These are phyloP conservation scores for Trichosporon ovoides DNA, from an alignment of 1,284 basidiomycete species.

Conservation along the genomic window DNA sequence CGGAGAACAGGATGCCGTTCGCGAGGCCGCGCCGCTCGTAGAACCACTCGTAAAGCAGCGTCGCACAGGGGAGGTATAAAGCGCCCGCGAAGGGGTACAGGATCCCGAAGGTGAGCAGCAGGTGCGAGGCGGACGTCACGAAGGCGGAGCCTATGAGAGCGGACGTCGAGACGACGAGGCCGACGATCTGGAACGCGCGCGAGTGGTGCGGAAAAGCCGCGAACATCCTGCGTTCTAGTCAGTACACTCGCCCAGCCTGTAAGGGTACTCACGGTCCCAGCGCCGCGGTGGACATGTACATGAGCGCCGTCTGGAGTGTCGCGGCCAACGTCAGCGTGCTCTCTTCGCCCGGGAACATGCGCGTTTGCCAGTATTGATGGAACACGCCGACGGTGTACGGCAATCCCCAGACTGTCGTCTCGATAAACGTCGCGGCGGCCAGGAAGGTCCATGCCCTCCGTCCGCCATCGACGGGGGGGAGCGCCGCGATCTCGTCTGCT, in stretches of 20 bases:
- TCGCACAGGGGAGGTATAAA: constrained; percentile 44
- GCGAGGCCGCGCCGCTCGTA: constrained; percentile 41
- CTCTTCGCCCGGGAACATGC: constrained; percentile 32
- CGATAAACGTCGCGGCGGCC: constrained; percentile 37
- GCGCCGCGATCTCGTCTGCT: constrained; percentile 7
- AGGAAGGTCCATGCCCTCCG: constrained; percentile 44
- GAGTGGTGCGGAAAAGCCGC: constrained; percentile 30
- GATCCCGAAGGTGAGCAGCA: constrained; percentile 40
- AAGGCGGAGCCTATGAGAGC: constrained; percentile 37
- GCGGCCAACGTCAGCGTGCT: constrained; percentile 41
- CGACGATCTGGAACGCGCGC: constrained; percentile 27
- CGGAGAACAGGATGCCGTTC: constrained; percentile 43
- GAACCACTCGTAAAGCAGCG: constrained; percentile 47
- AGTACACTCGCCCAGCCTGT: neutral
- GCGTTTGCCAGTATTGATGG: constrained; percentile 39
- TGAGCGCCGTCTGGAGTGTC: constrained; percentile 42
- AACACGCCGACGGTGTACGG: constrained; percentile 45
- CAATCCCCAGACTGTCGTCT: constrained; percentile 45
- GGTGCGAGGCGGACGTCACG: constrained; percentile 38
- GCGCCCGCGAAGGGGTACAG: constrained; percentile 43
- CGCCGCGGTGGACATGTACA: constrained; percentile 38
- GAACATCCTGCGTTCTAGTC: constrained; percentile 26
- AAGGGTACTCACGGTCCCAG: constrained; percentile 37
- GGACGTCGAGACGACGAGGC: constrained; percentile 26
- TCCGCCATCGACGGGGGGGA: constrained; percentile 44